phyloP scores from a whole-genome alignment of 768 basidiomycete species.

The Leccinellum albellum region DNA sequence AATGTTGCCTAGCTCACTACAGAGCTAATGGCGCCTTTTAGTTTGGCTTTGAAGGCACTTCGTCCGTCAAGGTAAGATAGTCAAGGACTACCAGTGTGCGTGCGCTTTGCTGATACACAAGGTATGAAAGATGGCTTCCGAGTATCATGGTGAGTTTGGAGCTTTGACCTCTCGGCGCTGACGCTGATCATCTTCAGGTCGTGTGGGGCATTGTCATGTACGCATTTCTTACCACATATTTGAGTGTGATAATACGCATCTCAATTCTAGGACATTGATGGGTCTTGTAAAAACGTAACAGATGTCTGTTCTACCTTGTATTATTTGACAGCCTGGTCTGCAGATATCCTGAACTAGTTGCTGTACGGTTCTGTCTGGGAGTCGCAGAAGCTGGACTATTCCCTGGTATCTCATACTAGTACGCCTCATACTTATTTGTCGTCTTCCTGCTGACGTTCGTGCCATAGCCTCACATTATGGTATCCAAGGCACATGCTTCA shows the following conservation, averaged over 20 bases:
- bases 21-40: background rate
- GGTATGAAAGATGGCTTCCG: conserved; percentile 52
- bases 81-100: background rate
- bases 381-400: conserved; percentile 69
- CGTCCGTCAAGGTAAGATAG: conserved; percentile 55
- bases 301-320: background rate
- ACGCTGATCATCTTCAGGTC: conserved; percentile 35
- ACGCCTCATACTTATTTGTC: conserved; percentile 9
- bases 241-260: background rate
- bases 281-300: conserved; percentile 62
- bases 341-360: conserved; percentile 62
- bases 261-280: conserved; percentile 51
- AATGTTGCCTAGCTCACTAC: background rate
- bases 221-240: conserved; percentile 2
- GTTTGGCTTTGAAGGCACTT: conserved; percentile 54
- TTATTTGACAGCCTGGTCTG: background rate
- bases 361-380: conserved; percentile 55
- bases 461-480: conserved; percentile 58
- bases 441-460: background rate
- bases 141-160: conserved; percentile 50
- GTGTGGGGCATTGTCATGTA: conserved; percentile 65
- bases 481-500: conserved; percentile 63
- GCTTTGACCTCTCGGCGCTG: background rate
- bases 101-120: background rate
- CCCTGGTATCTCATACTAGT: conserved; percentile 76